Evolutionary conservation across 1,284 basidiomycete species (phyloP).

Genomic region (Leccinum fuscescens): DNA sequence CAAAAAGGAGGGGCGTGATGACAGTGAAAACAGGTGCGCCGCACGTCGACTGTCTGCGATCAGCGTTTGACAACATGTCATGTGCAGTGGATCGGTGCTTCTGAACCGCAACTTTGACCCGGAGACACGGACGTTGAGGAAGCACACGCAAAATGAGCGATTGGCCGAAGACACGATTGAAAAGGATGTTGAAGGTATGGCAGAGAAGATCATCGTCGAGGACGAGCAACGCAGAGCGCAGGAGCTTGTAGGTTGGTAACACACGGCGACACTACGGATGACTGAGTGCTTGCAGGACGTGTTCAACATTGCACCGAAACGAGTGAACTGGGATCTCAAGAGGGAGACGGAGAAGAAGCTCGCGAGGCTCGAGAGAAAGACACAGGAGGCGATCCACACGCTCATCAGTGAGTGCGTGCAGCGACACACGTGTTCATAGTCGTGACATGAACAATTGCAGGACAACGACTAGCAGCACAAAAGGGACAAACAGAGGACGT

Average conservation of each 20-base stretch:
- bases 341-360: conserved; percentile 91
- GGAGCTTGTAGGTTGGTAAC: conserved; percentile 69
- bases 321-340: conserved; percentile 96
- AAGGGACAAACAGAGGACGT: conserved; percentile 75
- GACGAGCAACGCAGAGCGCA: conserved; percentile 83
- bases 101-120: conserved; percentile 86
- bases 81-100: conserved; percentile 52
- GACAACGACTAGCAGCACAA: conserved; percentile 72
- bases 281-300: conserved; percentile 64
- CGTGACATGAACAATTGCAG: conserved; percentile 37
- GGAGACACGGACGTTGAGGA: conserved; percentile 73
- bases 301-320: conserved; percentile 95
- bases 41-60: conserved; percentile 4
- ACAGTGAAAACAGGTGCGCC: conserved; percentile 32
- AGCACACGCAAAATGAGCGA: conserved; percentile 52
- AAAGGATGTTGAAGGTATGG: conserved; percentile 79
- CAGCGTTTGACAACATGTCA: conserved; percentile 1
- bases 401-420: conserved; percentile 73
- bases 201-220: conserved; percentile 80
- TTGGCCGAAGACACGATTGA: conserved; percentile 85
- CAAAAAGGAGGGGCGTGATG: conserved; percentile 65
- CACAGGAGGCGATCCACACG: conserved; percentile 88
- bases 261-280: conserved; percentile 2
- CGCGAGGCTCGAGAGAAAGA: conserved; percentile 84
- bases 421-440: conserved; percentile 18